Base-by-base conservation (phyloP, 2,329 filamentous ascomycete genomes). In the Metarhizium robertsii region DNA sequence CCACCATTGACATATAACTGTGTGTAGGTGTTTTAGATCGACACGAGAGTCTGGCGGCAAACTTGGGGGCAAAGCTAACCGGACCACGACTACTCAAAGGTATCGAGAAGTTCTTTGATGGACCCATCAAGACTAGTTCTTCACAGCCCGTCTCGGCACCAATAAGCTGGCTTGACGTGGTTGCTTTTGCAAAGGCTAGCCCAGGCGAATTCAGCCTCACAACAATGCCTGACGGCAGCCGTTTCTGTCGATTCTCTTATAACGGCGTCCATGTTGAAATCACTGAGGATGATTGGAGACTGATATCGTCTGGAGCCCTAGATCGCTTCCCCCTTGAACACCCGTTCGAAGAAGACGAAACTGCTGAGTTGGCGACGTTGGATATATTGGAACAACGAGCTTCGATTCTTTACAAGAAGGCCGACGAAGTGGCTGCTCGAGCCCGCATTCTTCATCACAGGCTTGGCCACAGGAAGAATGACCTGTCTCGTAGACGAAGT, bases 91-190 rank as follows among this genome's bases (percentile, higher is more conserved):
- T 95, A 59, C 83, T 95, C 64, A 91, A 91, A 71, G 86, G 89
- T 46, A 90, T 95, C 67, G 90, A 95, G 69, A 82, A 88, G 53
- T 79, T 92, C 55, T 95, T 96, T 65, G 90, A 95, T 60, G 88
- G 87, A 0, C 84, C 88, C 25, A 90, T 92, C 58, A 84, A 67
- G 54, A 76, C 71, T 10, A 73, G 62, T 53, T 73, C 67, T 52
- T 56, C 78, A 77, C 63, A 87, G 80, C 69, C 83, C 72, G 65
- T 81, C 78, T 72, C 79, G 36, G 80, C 78, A 4, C 78, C 77
- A 6, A 80, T 94, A 55, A 87, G 84, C 13, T 96, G 90, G 90
- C 76, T 94, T 43, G 90, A 95, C 64, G 85, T 95, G 53, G 87
- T 95, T 61, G 84, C 88, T 61, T 94, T 92, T 71, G 88, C 90